phyloP scores from a whole-genome alignment of 495 filamentous ascomycete genomes.

The Platismatia glauca region DNA sequence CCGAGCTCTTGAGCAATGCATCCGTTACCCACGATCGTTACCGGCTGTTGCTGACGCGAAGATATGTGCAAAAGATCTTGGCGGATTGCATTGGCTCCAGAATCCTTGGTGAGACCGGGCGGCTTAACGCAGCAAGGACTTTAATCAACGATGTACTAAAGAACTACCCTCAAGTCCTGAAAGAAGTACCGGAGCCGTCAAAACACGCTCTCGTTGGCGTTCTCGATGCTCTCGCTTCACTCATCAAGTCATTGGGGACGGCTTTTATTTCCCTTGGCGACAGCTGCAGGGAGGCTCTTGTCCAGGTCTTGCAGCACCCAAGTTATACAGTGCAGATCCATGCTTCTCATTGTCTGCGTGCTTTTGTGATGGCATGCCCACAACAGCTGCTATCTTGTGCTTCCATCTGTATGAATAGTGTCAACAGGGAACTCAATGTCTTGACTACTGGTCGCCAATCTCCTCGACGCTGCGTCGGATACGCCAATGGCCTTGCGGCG shows the following conservation, averaged over 20 bases:
- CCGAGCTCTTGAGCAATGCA: conserved; percentile 68
- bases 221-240: conserved; percentile 67
- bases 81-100: conserved; percentile 74
- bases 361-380: conserved; percentile 81
- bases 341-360: conserved; percentile 73
- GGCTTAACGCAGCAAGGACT: conserved; percentile 67
- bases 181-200: conserved; percentile 80
- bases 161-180: conserved; percentile 87
- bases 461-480: conserved; percentile 77
- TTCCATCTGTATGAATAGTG: conserved; percentile 93
- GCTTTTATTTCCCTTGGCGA: conserved; percentile 71
- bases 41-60: conserved; percentile 73
- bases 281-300: conserved; percentile 69
- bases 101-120: conserved; percentile 81
- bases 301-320: conserved; percentile 88
- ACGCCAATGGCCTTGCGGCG: conserved; percentile 87
- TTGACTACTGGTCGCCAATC: conserved; percentile 69
- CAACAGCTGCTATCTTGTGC: conserved; percentile 85
- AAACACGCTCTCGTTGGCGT: conserved; percentile 77
- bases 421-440: conserved; percentile 74
- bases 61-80: conserved; percentile 73
- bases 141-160: conserved; percentile 85
- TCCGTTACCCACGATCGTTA: conserved; percentile 79
- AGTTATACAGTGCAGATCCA: conserved; percentile 94
- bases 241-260: conserved; percentile 74